These are phyloP conservation scores for Nidularia pulvinata DNA, from an alignment of 768 basidiomycete species.

Conservation along the genomic window DNA sequence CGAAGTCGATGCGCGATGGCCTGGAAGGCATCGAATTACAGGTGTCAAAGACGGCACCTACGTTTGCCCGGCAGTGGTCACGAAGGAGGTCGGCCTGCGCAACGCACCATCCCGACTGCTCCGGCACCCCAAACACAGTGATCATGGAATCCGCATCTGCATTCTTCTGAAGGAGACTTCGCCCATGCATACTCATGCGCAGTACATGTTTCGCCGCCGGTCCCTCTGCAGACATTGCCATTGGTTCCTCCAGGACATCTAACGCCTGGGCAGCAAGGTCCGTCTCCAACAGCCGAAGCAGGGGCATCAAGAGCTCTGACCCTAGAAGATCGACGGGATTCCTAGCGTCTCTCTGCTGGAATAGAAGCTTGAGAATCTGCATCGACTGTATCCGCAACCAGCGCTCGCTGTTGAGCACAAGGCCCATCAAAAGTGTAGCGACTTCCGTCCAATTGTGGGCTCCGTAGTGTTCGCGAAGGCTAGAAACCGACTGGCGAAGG, in stretches of 20 bases:
- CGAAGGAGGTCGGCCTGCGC: constrained; percentile 63
- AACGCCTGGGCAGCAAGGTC: constrained; percentile 84
- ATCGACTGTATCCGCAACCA: constrained; percentile 85
- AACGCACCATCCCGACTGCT: constrained; percentile 87
- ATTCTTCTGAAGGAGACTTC: constrained; percentile 27
- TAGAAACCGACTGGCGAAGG: constrained; percentile 83
- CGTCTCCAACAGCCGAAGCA: constrained; percentile 86
- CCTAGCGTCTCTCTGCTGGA: constrained; percentile 82
- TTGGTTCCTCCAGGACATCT: constrained; percentile 92
- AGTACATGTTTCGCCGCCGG: constrained; percentile 84
- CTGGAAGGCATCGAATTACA: constrained; percentile 64
- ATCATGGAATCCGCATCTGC: constrained; percentile 53
- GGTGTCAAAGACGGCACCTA: constrained; percentile 85
- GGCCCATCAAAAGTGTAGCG: constrained; percentile 81
- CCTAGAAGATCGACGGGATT: constrained; percentile 74
- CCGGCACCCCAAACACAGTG: constrained; percentile 80
- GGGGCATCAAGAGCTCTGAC: constrained; percentile 88
- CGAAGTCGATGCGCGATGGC: constrained; percentile 73
- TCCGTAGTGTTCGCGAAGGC: constrained; percentile 85
- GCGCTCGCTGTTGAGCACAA: constrained; percentile 79
- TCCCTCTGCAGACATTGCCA: constrained; percentile 73
- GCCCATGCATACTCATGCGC: constrained; percentile 85
- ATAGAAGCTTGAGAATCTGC: constrained; percentile 87
- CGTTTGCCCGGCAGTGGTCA: constrained; percentile 69
- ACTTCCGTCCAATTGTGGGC: constrained; percentile 77